These are phyloP conservation scores for Eucalyptus marginata DNA, from an alignment of 345 rosid species.

Conservation along the genomic window DNA sequence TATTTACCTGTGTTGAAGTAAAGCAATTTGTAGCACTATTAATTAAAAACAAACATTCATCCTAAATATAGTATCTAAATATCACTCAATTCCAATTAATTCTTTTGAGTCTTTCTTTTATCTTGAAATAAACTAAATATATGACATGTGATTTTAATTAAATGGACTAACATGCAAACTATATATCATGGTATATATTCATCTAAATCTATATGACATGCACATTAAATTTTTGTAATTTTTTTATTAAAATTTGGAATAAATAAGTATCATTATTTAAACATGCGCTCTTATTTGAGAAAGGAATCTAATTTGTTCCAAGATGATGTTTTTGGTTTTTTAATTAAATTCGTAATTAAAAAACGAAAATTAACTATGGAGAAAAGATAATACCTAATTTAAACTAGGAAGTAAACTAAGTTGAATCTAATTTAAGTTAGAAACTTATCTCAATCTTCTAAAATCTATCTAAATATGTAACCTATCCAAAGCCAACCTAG, in stretches of 20 bases:
- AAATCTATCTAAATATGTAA: background rate
- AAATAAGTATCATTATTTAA: background rate
- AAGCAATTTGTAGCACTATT: background rate
- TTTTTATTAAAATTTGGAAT: background rate
- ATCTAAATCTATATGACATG: background rate
- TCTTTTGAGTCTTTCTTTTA: background rate
- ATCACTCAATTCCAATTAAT: no score
- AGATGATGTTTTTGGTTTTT: background rate
- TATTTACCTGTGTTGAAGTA: background rate
- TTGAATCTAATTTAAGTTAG: background rate
- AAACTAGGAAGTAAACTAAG: background rate
- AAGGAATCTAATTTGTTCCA: background rate
- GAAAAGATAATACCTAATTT: background rate
- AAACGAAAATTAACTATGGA: background rate
- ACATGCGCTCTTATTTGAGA: background rate
- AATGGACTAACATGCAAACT: background rate
- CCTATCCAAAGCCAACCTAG: background rate
- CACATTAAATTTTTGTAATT: background rate
- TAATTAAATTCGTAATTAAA: background rate
- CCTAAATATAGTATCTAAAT: background rate
- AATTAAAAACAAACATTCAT: background rate
- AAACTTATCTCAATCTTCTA: background rate
- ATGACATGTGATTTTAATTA: background rate
- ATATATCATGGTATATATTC: background rate
- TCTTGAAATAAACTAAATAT: background rate